These are phyloP conservation scores for Zizania latifolia DNA, from an alignment of 176 grass and related monocot species.

Conservation along the genomic window DNA sequence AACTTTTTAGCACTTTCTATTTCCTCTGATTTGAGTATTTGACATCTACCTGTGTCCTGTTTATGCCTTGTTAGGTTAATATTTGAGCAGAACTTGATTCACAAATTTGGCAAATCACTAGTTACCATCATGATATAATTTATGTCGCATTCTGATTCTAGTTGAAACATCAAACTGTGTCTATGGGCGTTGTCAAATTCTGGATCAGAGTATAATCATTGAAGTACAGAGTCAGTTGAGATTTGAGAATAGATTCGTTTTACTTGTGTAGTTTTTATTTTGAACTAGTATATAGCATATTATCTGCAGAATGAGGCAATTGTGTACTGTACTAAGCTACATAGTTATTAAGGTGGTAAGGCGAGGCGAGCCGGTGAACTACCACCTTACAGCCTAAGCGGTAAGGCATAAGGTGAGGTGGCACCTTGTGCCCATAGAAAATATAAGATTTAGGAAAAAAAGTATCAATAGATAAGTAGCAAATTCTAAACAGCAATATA, in stretches of 20 bases:
- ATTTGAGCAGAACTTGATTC: background rate
- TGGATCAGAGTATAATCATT: background rate
- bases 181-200: background rate
- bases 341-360: too few relatives aligned
- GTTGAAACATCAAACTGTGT: background rate
- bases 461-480: too few relatives aligned
- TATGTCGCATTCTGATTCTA: background rate
- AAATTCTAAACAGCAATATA: too few relatives aligned
- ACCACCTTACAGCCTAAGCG: too few relatives aligned
- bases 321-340: background rate
- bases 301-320: background rate
- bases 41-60: background rate
- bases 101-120: background rate
- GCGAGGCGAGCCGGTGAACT: too few relatives aligned
- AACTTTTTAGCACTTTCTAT: background rate
- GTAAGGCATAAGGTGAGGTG: too few relatives aligned
- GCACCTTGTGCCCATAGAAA: too few relatives aligned
- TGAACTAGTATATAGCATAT: background rate
- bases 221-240: background rate
- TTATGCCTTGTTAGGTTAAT: background rate
- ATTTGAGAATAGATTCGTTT: background rate
- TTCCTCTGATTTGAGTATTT: background rate
- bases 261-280: background rate
- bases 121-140: background rate
- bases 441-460: too few relatives aligned